These are phyloP conservation scores for Linderina pennispora DNA, from an alignment of 192 early-diverging fungal genomes.

Conservation along the genomic window DNA sequence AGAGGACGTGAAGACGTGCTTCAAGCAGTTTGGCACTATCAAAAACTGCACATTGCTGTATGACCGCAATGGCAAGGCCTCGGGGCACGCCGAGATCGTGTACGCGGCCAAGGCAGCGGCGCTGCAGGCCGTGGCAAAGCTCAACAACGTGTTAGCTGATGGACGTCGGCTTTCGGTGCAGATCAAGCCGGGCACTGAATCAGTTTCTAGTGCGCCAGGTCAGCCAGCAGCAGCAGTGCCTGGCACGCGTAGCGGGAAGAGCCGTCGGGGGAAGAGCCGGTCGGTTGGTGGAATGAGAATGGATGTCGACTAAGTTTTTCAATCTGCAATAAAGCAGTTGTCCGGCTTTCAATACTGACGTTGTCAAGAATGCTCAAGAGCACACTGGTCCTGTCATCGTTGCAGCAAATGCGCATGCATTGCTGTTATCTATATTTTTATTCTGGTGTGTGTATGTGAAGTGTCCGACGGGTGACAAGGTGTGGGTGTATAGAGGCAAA, in stretches of 20 bases:
- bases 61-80: constrained; percentile 31
- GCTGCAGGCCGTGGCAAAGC: constrained; percentile 31
- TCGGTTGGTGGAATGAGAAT: constrained; percentile 18
- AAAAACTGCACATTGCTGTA: constrained; percentile 43
- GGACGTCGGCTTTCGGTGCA: constrained; percentile 32
- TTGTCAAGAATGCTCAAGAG: no score
- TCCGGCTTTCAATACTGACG: no score
- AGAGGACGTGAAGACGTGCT: constrained; percentile 47
- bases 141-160: constrained; percentile 44
- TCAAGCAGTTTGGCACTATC: constrained; percentile 45
- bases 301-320: constrained; percentile 27
- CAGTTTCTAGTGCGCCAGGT: not conserved
- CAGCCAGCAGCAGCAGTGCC: constrained; percentile 1
- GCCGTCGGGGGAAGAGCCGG: constrained; percentile 8
- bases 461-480: constrained; percentile 15
- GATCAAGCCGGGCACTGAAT: constrained; percentile 5
- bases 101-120: constrained; percentile 33
- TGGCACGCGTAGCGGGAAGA: not conserved
- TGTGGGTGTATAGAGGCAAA: not conserved
- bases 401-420: not conserved
- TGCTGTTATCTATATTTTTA: not conserved
- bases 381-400: not conserved
- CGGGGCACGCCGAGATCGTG: constrained; percentile 43
- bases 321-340: not conserved
- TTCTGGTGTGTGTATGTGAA: not conserved